Base-by-base conservation (phyloP, 306 rosid genomes). In the Cucurbita ficifolia region DNA sequence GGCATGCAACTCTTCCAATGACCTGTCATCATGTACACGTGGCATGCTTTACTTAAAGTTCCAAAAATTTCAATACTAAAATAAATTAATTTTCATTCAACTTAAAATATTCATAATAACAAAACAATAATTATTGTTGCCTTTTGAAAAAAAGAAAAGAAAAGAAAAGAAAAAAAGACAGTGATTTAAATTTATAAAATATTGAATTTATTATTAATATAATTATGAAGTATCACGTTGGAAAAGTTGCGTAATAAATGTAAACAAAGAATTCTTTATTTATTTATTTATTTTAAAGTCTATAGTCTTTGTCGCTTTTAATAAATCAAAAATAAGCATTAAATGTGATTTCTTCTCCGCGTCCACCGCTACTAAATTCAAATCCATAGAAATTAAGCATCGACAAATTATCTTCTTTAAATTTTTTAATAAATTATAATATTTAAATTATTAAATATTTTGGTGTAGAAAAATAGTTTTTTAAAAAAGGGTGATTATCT, bases 1-100 rank as follows among this genome's bases (percentile, higher is more conserved):
- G 11, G 96, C 91, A 63, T 89, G 87, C 80, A 94, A 76, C 63
- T 94, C 97, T 76, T 91, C 99, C 35, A 94, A 76, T 3, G 84
- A 82, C 75, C 95, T 90, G 81, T 39, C 18, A 49, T 7, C 72
- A 65, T 62, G 51, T 18, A 42, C 72, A 65, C 36, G n/a, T 42
- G 3, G n/a, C 72, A 65, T 10, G 0, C 19, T 1, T 61, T 17
- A 61, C 1, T 36, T 8, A 61, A 61, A 61, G 35, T 14, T 19
- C 35, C 35, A 55, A 55, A n/a, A 58, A 58, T 24, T 11, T 58
- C 6, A 24, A 29, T 16, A 50, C 8, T n/a, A 52, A 4, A 48
- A 48, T 11, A 11, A 48, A 48, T 10, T 10, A 40, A 40, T 6
- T 40, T 9, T 6, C 45, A 6, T 40, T 38, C 6, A 39, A 39